Conservation (phyloP, 2,329 filamentous ascomycete species). For the Cytospora chrysosperma region DNA sequence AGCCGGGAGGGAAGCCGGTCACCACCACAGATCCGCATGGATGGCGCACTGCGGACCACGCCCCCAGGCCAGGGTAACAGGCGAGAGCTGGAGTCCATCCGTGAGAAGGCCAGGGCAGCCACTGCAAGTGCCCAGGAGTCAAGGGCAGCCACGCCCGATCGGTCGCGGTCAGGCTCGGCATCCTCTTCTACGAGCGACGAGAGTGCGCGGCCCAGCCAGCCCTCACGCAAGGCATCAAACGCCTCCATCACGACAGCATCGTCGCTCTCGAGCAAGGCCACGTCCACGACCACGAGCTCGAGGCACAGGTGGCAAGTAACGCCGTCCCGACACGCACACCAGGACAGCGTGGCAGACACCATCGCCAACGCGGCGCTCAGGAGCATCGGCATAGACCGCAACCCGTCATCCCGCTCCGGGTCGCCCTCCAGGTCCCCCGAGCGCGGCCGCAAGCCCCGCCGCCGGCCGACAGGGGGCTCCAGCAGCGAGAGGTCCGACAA, state of each 20-base stretch:
- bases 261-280: slow-evolving; percentile 13
- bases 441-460: slow-evolving; percentile 17
- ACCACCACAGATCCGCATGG: slow-evolving; percentile 20
- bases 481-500: slow-evolving; percentile 24
- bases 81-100: slow-evolving; percentile 22
- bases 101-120: slow-evolving; percentile 19
- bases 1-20: slow-evolving; percentile 22
- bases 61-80: slow-evolving; percentile 22
- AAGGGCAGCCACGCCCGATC: slow-evolving; percentile 14
- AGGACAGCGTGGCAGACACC: slow-evolving; percentile 15
- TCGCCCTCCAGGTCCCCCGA: neutral
- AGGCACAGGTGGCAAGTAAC: slow-evolving; percentile 3
- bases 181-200: slow-evolving; percentile 17
- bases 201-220: slow-evolving; percentile 8
- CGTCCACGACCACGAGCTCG: neutral
- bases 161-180: slow-evolving; percentile 19
- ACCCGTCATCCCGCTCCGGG: slow-evolving; percentile 1
- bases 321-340: slow-evolving; percentile 11
- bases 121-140: slow-evolving; percentile 8
- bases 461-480: slow-evolving; percentile 17
- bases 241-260: slow-evolving; percentile 10
- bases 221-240: slow-evolving; percentile 19
- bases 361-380: slow-evolving; percentile 14
- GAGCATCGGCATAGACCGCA: slow-evolving; percentile 21
- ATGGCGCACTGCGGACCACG: slow-evolving; percentile 17